phyloP scores from a whole-genome alignment of 2,329 filamentous ascomycete genomes.

The Colletotrichum noveboracense region DNA sequence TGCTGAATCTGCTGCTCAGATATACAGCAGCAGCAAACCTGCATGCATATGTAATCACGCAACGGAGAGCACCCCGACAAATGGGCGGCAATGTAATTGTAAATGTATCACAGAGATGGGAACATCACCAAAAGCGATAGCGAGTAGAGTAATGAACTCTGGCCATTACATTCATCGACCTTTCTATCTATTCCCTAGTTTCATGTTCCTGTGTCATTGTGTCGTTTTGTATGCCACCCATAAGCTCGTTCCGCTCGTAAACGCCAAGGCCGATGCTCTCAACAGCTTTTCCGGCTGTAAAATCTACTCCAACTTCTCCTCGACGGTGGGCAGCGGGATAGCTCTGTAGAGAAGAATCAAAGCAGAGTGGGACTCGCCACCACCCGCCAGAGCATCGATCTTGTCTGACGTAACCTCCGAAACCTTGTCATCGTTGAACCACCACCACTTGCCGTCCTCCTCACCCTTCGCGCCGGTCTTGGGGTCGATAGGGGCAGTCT shows the following conservation, averaged over 20 bases:
- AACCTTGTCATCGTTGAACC: slow-evolving; percentile 99
- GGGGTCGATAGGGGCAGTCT: slow-evolving; percentile 74
- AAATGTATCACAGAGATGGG: background rate
- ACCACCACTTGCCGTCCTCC: slow-evolving; percentile 98
- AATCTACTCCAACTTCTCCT: slow-evolving; percentile 42
- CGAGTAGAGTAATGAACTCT: background rate
- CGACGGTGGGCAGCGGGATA: slow-evolving; percentile 68
- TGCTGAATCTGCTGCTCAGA: background rate
- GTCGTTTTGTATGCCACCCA: slow-evolving; percentile 16
- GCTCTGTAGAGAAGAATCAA: slow-evolving; percentile 81
- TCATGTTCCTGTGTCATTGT: slow-evolving; percentile 4
- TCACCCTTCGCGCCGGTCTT: slow-evolving; percentile 78
- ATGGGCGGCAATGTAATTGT: background rate
- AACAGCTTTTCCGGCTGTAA: background rate
- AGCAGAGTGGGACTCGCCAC: slow-evolving; percentile 85
- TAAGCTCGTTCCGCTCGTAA: slow-evolving; percentile 17
- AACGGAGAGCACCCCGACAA: background rate
- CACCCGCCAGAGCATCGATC: slow-evolving; percentile 87
- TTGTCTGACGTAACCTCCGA: slow-evolving; percentile 90
- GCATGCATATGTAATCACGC: background rate
- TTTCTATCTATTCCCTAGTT: slow-evolving; percentile 12
- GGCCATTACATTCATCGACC: slow-evolving; percentile 4
- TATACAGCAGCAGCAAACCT: background rate
- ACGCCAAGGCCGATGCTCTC: slow-evolving; percentile 16
- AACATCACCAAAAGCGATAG: background rate